Percentiles rank a stretch among this genome's conserved stretches.
phyloP scores from a whole-genome alignment of 2,329 filamentous ascomycete genomes.

The Verticillium isaacii region DNA sequence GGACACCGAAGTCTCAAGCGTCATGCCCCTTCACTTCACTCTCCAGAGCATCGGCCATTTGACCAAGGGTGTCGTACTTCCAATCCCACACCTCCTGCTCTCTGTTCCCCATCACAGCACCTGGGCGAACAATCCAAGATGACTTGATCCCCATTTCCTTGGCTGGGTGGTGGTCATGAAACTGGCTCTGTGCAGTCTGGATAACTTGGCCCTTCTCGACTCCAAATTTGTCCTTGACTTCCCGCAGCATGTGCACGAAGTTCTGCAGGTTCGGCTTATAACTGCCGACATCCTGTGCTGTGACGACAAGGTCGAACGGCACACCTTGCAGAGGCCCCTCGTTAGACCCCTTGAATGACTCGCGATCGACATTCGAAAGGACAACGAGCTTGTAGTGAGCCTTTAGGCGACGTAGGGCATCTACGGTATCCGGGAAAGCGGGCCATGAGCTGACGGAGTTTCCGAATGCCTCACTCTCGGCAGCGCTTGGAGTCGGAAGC shows the following conservation, averaged over 20 bases:
- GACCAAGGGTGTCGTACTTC: conserved; percentile 52
- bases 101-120: conserved; percentile 32
- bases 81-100: conserved; percentile 43
- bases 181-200: conserved; percentile 65
- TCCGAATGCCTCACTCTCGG: conserved; percentile 45
- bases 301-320: conserved; percentile 57
- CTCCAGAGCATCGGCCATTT: conserved; percentile 56
- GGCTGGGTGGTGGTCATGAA: conserved; percentile 65
- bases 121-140: conserved; percentile 56
- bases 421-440: conserved; percentile 55
- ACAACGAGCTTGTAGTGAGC: conserved; percentile 53
- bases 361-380: conserved; percentile 52
- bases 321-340: conserved; percentile 42
- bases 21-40: conserved; percentile 15
- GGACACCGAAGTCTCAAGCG: neutral
- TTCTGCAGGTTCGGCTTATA: conserved; percentile 67
- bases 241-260: conserved; percentile 59
- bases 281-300: conserved; percentile 64
- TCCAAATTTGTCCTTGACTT: conserved; percentile 49
- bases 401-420: conserved; percentile 43
- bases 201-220: conserved; percentile 51
- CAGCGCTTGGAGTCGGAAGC: conserved; percentile 26
- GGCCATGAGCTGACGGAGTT: conserved; percentile 48
- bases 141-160: conserved; percentile 50
- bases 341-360: conserved; percentile 40